Percentiles rank a stretch among this genome's conserved stretches.
Conservation (phyloP, 2,329 filamentous ascomycete species). For the Ascochyta rabiei region DNA sequence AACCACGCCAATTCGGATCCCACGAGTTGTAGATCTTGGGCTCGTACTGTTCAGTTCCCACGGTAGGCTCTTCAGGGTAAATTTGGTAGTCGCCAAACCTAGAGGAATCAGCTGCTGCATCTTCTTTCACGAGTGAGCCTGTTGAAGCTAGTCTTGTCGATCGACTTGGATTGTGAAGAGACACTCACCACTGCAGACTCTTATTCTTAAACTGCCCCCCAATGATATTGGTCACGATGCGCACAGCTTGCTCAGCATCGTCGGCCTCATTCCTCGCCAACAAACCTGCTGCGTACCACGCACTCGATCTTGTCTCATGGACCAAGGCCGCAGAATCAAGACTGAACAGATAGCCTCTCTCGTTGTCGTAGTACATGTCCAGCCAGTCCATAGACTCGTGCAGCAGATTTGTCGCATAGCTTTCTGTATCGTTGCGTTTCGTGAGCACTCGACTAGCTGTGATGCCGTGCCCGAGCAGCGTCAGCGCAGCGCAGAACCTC, state of each 20-base stretch:
- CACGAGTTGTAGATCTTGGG: constrained; percentile 61
- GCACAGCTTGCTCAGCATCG: constrained; percentile 59
- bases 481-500: constrained; percentile 17
- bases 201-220: constrained; percentile 59
- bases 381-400: constrained; percentile 62
- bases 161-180: background rate
- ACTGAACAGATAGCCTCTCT: constrained; percentile 61
- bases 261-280: constrained; percentile 60
- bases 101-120: background rate
- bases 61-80: constrained; percentile 63
- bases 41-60: constrained; percentile 60
- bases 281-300: constrained; percentile 66
- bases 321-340: constrained; percentile 56
- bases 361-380: constrained; percentile 61
- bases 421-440: constrained; percentile 25
- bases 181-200: constrained; percentile 60
- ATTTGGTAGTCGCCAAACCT: constrained; percentile 60
- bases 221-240: constrained; percentile 62
- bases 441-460: constrained; percentile 12
- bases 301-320: constrained; percentile 63
- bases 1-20: constrained; percentile 70
- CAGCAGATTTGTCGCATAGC: constrained; percentile 23
- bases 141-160: background rate
- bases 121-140: background rate
- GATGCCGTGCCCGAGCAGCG: constrained; percentile 12